Evolutionary conservation across 352 stramenopile species (phyloP), one percentile per base, ranked within the genome.

Genomic region (Globisporangium lucens): DNA sequence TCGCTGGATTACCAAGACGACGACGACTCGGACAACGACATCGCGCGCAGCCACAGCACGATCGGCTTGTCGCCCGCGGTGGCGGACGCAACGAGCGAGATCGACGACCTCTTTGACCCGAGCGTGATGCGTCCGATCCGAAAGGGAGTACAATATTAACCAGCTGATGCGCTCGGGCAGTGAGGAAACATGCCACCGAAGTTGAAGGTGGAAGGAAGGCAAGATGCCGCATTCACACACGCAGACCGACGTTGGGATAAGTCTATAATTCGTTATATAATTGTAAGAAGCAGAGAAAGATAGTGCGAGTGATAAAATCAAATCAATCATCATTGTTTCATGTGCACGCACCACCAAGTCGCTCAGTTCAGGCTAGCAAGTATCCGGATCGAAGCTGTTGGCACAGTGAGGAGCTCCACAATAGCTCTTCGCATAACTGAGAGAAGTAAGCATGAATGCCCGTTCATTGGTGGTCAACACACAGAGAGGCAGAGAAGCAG

Each of bases 111-210:
- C 30, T 69, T 77, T 52, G 71, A 76, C 53, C 77, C 78, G 13
- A 79, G 78, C 61, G 73, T 89, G 36, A 85, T 89, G 80, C 78
- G 80, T n/a, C 78, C 78, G 33, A 87, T 89, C 65, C 78, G 77
- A 20, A 86, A 78, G 71, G 80, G 80, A 56, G 83, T 84, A 60
- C 73, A 86, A 72, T 89, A 81, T 46, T 61, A 61, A 49, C 56
- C 33, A 61, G 30, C 74, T 79, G 30, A 33, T 76, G 41, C 35
- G 36, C 4, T 17, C 10, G 20, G 12, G 56, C 17, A 46, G 30
- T 29, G 20, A 29, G 49, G 30, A 20, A 46, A 20, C 10, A 4
- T 20, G 33, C 33, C 43, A 51, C 17, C 43, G 43, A 51, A 51
- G 13, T 20, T 20, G 38, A 46, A 46, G 38, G 38, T 51, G 43